phyloP scores from a whole-genome alignment of 805 yeast genomes.

The Myxozyma lipomycoides region DNA sequence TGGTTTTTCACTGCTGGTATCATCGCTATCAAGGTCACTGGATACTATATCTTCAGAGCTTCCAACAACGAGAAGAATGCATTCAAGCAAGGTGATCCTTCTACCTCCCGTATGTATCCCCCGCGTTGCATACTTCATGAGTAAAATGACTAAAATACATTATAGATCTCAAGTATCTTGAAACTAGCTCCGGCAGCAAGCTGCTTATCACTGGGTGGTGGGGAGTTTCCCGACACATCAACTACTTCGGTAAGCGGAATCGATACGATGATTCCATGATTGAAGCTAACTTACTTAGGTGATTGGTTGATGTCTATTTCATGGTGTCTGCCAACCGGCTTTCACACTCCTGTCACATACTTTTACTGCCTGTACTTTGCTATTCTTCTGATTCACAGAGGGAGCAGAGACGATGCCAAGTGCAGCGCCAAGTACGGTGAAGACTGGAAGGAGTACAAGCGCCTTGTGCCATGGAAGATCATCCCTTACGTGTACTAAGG shows the following conservation, averaged over 20 bases:
- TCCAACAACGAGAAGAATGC: constrained; percentile 81
- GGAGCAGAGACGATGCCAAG: constrained; percentile 84
- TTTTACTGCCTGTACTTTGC: constrained; percentile 84
- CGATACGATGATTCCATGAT: neutral
- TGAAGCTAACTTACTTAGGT: constrained; percentile 36
- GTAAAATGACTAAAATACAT: constrained; percentile 2
- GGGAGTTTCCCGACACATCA: constrained; percentile 87
- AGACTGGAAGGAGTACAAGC: constrained; percentile 80
- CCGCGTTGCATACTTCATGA: neutral
- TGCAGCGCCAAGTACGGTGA: constrained; percentile 82
- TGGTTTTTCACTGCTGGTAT: constrained; percentile 41
- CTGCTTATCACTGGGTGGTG: constrained; percentile 93
- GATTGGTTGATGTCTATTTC: constrained; percentile 90
- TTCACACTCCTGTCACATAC: constrained; percentile 75
- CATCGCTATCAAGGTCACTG: constrained; percentile 49
- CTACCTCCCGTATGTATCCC: constrained; percentile 43
- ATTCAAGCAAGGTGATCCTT: constrained; percentile 73
- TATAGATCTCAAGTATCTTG: constrained; percentile 53
- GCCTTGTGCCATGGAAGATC: constrained; percentile 79
- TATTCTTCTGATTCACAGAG: constrained; percentile 78
- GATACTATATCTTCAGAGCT: constrained; percentile 77
- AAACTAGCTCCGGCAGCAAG: constrained; percentile 64
- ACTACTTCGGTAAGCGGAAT: constrained; percentile 57
- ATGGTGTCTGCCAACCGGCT: constrained; percentile 90
- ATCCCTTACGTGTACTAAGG: constrained; percentile 78